phyloP scores from a whole-genome alignment of 345 rosid species.

The Turnera subulata region DNA sequence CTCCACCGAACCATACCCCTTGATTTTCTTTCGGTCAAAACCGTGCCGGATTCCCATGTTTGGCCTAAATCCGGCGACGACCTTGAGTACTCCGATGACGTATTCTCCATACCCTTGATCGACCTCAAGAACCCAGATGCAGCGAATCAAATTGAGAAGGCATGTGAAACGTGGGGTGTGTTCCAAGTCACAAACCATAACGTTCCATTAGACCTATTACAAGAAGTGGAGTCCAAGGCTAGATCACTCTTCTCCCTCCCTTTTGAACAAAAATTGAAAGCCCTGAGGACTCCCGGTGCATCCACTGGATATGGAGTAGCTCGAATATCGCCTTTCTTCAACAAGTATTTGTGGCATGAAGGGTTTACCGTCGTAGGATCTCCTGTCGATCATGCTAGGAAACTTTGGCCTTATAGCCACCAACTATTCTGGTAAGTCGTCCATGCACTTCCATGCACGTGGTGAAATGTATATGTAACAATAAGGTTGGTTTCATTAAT shows the following conservation, averaged over 20 bases:
- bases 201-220: slow-evolving; percentile 37
- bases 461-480: not conserved
- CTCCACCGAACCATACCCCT: slow-evolving; percentile 44
- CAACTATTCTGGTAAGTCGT: slow-evolving; percentile 58
- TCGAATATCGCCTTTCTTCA: slow-evolving; percentile 62
- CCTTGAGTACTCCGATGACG: slow-evolving; percentile 13
- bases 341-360: slow-evolving; percentile 85
- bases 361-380: slow-evolving; percentile 82
- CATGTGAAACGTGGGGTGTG: slow-evolving; percentile 73
- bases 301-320: slow-evolving; percentile 73
- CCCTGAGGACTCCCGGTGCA: slow-evolving; percentile 42
- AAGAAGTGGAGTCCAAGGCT: slow-evolving; percentile 46
- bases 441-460: slow-evolving; percentile 35
- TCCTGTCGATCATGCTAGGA: slow-evolving; percentile 51
- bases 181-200: slow-evolving; percentile 67
- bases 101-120: slow-evolving; percentile 40
- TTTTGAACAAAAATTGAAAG: slow-evolving; percentile 50
- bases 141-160: slow-evolving; percentile 33
- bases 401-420: slow-evolving; percentile 65
- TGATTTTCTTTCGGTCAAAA: slow-evolving; percentile 44
- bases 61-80: slow-evolving; percentile 36
- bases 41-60: slow-evolving; percentile 53
- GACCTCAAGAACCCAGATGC: slow-evolving; percentile 49
- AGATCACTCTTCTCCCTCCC: slow-evolving; percentile 64
- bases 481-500: too few species aligned